phyloP scores from a whole-genome alignment of 805 yeast genomes.

The Lipomyces kockii region DNA sequence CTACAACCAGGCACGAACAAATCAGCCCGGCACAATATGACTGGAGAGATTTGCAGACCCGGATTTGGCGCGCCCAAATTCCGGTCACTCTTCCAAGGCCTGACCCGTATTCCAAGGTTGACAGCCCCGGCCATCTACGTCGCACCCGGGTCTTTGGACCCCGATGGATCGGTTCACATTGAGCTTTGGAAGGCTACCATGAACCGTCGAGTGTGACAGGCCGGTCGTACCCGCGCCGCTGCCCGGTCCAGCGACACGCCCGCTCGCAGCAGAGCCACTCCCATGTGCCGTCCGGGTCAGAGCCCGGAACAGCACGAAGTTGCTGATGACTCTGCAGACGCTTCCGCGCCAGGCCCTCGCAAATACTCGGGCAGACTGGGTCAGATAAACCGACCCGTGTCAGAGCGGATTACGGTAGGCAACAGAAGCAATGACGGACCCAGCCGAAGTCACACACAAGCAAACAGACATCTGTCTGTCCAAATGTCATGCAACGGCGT shows the following conservation, averaged over 20 bases:
- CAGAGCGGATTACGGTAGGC: slow-evolving; percentile 3
- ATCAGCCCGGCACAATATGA: neutral
- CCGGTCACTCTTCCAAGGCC: neutral
- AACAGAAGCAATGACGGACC: slow-evolving; percentile 1
- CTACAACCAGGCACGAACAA: slow-evolving; percentile 20
- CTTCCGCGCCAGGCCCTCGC: slow-evolving; percentile 38
- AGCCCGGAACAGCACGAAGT: slow-evolving; percentile 1
- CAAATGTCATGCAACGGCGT: neutral
- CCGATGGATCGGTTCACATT: neutral
- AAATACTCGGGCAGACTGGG: slow-evolving; percentile 31
- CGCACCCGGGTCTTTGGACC: neutral
- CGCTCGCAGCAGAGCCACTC: slow-evolving; percentile 13
- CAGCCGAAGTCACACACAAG: neutral
- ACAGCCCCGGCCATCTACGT: neutral
- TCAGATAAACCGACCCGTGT: neutral
- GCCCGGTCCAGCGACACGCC: slow-evolving; percentile 4
- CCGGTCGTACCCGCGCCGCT: slow-evolving; percentile 1
- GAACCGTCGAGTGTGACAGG: neutral
- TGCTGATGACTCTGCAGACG: slow-evolving; percentile 33
- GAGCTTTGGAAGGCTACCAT: neutral
- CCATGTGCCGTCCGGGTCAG: slow-evolving; percentile 9
- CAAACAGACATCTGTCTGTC: neutral
- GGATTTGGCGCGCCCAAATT: neutral
- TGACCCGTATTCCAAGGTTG: neutral
- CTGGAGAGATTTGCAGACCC: neutral